Evolutionary conservation across 805 yeast genomes (phyloP).

Genomic region (Geotrichum ghanense): DNA sequence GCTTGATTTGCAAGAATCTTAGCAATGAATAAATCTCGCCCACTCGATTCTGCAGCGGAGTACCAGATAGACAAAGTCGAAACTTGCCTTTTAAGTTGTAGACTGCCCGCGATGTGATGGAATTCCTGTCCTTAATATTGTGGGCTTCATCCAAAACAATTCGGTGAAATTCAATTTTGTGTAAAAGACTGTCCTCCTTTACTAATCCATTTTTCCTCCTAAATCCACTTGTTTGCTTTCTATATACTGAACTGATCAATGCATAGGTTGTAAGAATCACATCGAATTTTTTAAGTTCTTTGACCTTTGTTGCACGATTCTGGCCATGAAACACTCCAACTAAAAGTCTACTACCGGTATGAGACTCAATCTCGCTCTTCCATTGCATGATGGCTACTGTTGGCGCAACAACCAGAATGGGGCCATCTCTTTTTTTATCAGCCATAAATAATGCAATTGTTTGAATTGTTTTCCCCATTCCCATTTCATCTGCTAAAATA

Average conservation of each 20-base stretch:
- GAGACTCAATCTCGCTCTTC: constrained; percentile 84
- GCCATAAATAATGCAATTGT: constrained; percentile 78
- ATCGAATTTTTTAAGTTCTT: constrained; percentile 51
- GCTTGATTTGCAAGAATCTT: constrained; percentile 70
- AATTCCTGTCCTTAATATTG: constrained; percentile 88
- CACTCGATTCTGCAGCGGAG: constrained; percentile 91
- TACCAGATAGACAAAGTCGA: constrained; percentile 89
- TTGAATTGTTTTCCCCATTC: constrained; percentile 98
- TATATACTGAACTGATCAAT: constrained; percentile 73
- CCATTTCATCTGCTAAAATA: constrained; percentile 97
- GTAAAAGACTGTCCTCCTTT: constrained; percentile 68
- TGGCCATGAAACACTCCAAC: constrained; percentile 81
- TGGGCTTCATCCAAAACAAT: constrained; percentile 95
- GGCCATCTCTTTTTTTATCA: constrained; percentile 36
- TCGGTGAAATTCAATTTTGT: constrained; percentile 64
- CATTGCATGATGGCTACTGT: constrained; percentile 98
- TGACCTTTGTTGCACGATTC: constrained; percentile 40
- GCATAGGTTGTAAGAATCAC: constrained; percentile 89
- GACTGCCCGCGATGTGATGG: constrained; percentile 90
- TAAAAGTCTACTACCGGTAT: constrained; percentile 59
- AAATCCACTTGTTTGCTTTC: constrained; percentile 79
- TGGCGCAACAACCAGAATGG: constrained; percentile 86
- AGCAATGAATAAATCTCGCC: constrained; percentile 93
- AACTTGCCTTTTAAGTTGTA: constrained; percentile 59
- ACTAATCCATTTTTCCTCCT: constrained; percentile 57